Evolutionary conservation across 2,329 filamentous ascomycete genomes (phyloP), one percentile per base, ranked within the genome.

Genomic region (Nigrograna mackinnonii): DNA sequence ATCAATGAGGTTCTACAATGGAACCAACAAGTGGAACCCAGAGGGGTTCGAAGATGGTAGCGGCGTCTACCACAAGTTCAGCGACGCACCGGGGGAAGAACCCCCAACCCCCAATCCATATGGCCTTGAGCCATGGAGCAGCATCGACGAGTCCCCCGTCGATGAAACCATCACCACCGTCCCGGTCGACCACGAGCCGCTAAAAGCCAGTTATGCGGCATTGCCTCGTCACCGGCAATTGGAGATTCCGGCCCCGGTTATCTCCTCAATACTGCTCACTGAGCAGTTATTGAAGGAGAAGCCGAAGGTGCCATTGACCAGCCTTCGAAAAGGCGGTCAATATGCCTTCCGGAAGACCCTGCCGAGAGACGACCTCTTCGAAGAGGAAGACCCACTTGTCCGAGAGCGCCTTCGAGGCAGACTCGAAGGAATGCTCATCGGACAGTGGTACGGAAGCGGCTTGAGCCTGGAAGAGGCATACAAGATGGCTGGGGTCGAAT

Each of bases 1-100:
- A 28, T 66, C 62, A 4, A 46, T 39, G 6, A 57, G 55, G 19
- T 66, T 66, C 50, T 66, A 64, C 39, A 44, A 64, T 18, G 60
- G 60, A 19, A 60, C 54, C 5, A 62, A 58, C 22, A 41, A 28
- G 17, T 58, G 56, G 55, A 35, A 54, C 36, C 37, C 44, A 1
- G 35, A 57, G 17, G 62, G 63, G 19, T 66, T 62, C 28, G 51
- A 49, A 19, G 60, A 65, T 21, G 56, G 60, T 3, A 19, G 35
- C 4, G 58, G 54, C 22, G 41, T 35, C 11, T 35, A 34, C 19
- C 36, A 22, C 11, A 17, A 30, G 7, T 44, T 26, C 14, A 18
- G 22, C 16, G 30, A 39, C 18, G 32, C 34, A 2, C 21, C 35
- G 13, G n/a, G 20, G 16, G 18, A 6, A 14, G 21, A 30, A 13